Evolutionary conservation across 2,329 filamentous ascomycete genomes (phyloP).

Genomic region (Trichoderma sp.): DNA sequence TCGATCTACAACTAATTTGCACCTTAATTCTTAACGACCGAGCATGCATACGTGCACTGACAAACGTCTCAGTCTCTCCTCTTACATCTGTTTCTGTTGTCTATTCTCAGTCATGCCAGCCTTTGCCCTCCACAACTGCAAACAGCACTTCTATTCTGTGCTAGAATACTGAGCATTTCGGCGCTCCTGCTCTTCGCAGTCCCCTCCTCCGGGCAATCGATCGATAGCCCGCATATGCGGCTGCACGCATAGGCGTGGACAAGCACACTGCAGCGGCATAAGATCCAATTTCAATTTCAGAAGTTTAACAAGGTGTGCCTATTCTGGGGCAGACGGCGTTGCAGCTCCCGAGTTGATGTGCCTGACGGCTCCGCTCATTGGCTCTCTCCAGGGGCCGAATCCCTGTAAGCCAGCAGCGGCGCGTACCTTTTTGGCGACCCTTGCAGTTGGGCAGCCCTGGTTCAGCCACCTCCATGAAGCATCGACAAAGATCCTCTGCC

Average conservation of each 20-base stretch:
- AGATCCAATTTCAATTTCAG: conserved; percentile 6
- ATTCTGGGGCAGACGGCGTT: conserved; percentile 28
- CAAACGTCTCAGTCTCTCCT: neutral
- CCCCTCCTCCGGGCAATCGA: conserved; percentile 9
- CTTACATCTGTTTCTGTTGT: no score
- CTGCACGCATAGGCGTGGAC: neutral
- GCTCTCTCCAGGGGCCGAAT: conserved; percentile 1
- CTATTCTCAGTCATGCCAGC: neutral
- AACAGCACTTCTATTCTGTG: neutral
- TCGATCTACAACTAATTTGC: neutral
- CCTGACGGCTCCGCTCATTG: conserved; percentile 25
- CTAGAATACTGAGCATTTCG: conserved; percentile 1
- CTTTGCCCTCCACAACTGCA: neutral
- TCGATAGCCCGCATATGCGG: conserved; percentile 21
- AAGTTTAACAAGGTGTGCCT: conserved; percentile 1
- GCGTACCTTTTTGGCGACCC: conserved; percentile 29
- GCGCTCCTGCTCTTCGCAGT: conserved; percentile 15
- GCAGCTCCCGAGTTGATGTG: conserved; percentile 23
- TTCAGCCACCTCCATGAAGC: conserved; percentile 24
- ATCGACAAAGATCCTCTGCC: neutral
- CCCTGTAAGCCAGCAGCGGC: conserved; percentile 17
- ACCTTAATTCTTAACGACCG: neutral
- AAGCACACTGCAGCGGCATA: neutral
- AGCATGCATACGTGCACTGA: neutral
- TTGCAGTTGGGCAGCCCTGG: conserved; percentile 2